Evolutionary conservation across 768 basidiomycete species (phyloP).

Genomic region (Russula earlei): DNA sequence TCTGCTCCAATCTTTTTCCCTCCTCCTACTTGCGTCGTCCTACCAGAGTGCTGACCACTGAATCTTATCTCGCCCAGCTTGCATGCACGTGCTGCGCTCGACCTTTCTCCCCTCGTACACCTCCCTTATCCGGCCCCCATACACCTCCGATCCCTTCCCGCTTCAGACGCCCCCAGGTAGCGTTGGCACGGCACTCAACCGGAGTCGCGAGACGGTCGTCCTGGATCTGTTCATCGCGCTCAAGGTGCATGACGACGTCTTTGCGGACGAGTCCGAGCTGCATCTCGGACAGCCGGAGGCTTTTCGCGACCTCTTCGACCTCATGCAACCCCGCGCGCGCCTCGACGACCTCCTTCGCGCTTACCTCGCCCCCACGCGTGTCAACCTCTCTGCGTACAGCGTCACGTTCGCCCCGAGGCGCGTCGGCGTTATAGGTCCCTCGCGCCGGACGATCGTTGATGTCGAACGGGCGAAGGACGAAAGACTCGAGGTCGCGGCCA

Average conservation of each 20-base stretch:
- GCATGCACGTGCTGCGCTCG: slow-evolving; percentile 74
- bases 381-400: slow-evolving; percentile 19
- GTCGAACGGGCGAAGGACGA: slow-evolving; percentile 19
- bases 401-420: slow-evolving; percentile 8
- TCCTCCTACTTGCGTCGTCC: no score
- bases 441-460: slow-evolving; percentile 16
- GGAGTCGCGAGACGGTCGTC: slow-evolving; percentile 65
- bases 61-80: slow-evolving; percentile 34
- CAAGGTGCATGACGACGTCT: slow-evolving; percentile 72
- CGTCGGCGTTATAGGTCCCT: slow-evolving; percentile 9
- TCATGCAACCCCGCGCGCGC: slow-evolving; percentile 61
- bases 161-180: slow-evolving; percentile 11
- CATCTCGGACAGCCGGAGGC: slow-evolving; percentile 68
- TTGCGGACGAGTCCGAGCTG: slow-evolving; percentile 61
- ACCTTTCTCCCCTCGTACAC: slow-evolving; percentile 62
- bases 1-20: no score
- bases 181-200: slow-evolving; percentile 28
- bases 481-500: slow-evolving; percentile 20
- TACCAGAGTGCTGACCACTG: not conserved
- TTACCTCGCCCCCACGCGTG: slow-evolving; percentile 34
- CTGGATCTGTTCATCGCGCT: slow-evolving; percentile 75
- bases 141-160: slow-evolving; percentile 71
- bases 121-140: slow-evolving; percentile 52
- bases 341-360: slow-evolving; percentile 62
- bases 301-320: slow-evolving; percentile 73